These are phyloP conservation scores for Eragrostis curvula DNA, from an alignment of 176 grass and related monocot species.

Conservation along the genomic window DNA sequence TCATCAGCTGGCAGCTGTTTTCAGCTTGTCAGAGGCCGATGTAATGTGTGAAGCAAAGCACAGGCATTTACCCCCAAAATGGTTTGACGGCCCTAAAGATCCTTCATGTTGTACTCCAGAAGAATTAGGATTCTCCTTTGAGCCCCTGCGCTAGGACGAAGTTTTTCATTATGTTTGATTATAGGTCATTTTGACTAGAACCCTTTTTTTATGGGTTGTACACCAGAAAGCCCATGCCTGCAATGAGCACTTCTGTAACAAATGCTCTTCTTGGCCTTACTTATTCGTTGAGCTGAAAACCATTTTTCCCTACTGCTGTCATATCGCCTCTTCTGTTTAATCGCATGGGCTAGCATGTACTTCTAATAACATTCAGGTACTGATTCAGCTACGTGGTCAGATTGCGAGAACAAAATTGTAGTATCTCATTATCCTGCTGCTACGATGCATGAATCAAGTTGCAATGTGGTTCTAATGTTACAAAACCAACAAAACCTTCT, in stretches of 20 bases:
- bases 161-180: not conserved
- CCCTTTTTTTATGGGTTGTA: constrained; percentile 5
- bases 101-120: constrained; percentile 26
- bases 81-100: not conserved
- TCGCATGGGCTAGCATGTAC: not conserved
- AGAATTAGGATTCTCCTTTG: constrained; percentile 38
- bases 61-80: not conserved
- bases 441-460: not conserved
- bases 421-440: not conserved
- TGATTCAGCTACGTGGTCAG: not conserved
- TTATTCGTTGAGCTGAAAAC: constrained; percentile 14
- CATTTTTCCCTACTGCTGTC: not conserved
- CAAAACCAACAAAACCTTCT: not conserved
- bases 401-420: not conserved
- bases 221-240: constrained; percentile 21
- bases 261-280: not conserved
- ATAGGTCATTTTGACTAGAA: constrained; percentile 37
- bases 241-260: constrained; percentile 21
- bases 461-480: not conserved
- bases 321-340: not conserved
- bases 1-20: constrained; percentile 98
- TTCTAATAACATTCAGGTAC: not conserved
- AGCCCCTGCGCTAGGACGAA: not conserved
- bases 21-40: constrained; percentile 89
- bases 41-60: not conserved